Base-by-base conservation (phyloP, 2,329 filamentous ascomycete species). In the Aspergillus felis region DNA sequence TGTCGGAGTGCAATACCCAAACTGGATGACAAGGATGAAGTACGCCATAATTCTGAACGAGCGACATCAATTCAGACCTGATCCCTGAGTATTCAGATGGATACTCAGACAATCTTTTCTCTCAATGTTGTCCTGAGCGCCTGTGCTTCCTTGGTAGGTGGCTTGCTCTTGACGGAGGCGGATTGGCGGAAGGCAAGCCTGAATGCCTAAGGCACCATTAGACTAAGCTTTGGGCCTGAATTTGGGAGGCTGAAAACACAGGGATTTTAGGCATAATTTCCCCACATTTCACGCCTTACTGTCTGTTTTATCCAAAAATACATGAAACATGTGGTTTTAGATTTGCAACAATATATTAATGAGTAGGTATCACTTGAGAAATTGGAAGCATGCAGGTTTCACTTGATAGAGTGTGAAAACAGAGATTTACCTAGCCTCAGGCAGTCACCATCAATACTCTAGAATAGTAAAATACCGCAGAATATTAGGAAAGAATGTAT, bases 1-100 rank as follows among this genome's bases (percentile, higher is more conserved):
- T 20, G 2, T 29, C 20, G 41, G 4, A 57, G 44, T 9, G 9
- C 7, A 3, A 4, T 58, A 63, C 64, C 65, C 65, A 67, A 29
- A 65, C 50, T 25, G 53, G 56, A 54, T 59, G 50, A n/a, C 65
- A 67, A 20, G 57, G 57, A 8, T 22, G 27, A 12, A 50, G 25
- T n/a, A 35, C 38, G 47, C 54, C 57, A 58, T 62, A 22, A 50
- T 53, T 35, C 29, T 51, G 54, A 47, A 55, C 47, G 25, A 54
- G 51, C 20, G 35, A 38, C 60, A 65, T 62, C 29, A 51, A 41
- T 22, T 14, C 22, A 4, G 12, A 20, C 25, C 12, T 25, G 9
- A 51, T 20, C 14, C 27, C 24, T 12, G 12, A 51, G 24, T 51
- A 51, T 25, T 28, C 9, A 25, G 50, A 24, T n/a, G 24, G 14